phyloP scores from a whole-genome alignment of 345 rosid species.

The Salix dunnii region DNA sequence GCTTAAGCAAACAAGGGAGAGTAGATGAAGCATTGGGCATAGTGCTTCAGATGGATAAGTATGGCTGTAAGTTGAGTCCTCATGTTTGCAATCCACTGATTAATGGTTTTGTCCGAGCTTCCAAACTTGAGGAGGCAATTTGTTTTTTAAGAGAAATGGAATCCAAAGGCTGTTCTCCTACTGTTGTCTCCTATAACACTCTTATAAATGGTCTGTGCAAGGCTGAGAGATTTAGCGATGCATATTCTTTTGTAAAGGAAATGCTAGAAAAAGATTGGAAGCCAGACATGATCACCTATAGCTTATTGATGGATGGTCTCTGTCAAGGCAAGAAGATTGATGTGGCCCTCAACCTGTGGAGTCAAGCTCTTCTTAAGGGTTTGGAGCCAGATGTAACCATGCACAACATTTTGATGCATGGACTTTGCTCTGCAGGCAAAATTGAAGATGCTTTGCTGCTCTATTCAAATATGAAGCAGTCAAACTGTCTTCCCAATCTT shows the following conservation, averaged over 20 bases:
- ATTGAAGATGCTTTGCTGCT: slow-evolving; percentile 60
- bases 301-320: slow-evolving; percentile 74
- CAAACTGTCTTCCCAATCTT: slow-evolving; percentile 61
- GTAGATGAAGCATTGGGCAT: slow-evolving; percentile 58
- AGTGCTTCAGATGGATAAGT: slow-evolving; percentile 42
- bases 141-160: slow-evolving; percentile 52
- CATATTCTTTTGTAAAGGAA: slow-evolving; percentile 62
- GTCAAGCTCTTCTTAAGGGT: slow-evolving; percentile 49
- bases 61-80: slow-evolving; percentile 49
- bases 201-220: slow-evolving; percentile 71
- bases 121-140: slow-evolving; percentile 64
- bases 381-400: slow-evolving; percentile 61
- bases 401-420: slow-evolving; percentile 78
- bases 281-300: slow-evolving; percentile 76
- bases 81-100: slow-evolving; percentile 59
- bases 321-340: slow-evolving; percentile 60
- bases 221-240: slow-evolving; percentile 63
- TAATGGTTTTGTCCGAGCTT: slow-evolving; percentile 56
- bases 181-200: slow-evolving; percentile 66
- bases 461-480: slow-evolving; percentile 51
- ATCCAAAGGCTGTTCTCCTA: slow-evolving; percentile 42
- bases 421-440: slow-evolving; percentile 72
- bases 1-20: slow-evolving; percentile 69
- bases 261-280: slow-evolving; percentile 64
- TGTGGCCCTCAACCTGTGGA: slow-evolving; percentile 67